These are phyloP conservation scores for Trichosporon sp. DNA, from an alignment of 1,284 basidiomycete genomes.

Conservation along the genomic window DNA sequence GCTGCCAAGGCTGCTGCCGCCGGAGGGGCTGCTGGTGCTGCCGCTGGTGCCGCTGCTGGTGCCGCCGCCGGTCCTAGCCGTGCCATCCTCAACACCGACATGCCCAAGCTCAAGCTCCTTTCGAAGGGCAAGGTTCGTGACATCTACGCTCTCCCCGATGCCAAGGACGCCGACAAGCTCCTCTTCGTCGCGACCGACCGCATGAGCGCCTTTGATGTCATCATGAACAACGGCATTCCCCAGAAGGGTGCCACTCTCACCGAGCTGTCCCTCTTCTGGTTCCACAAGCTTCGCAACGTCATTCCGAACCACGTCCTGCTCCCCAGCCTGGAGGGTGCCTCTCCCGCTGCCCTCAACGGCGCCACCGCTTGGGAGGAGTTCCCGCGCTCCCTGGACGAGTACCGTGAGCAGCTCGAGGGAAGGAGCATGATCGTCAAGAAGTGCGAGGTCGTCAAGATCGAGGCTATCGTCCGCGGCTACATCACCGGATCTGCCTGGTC, in stretches of 20 bases:
- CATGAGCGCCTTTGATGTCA: conserved; percentile 95
- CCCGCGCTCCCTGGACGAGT: conserved; percentile 59
- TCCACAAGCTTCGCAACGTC: conserved; percentile 69
- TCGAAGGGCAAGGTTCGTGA: conserved; percentile 91
- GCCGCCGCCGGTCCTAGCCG: conserved; percentile 9
- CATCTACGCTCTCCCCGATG: conserved; percentile 67
- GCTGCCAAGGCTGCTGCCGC: conserved; percentile 34
- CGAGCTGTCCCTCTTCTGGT: conserved; percentile 91
- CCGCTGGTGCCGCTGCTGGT: too few species aligned
- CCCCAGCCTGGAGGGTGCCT: conserved; percentile 40
- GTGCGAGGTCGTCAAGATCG: conserved; percentile 87
- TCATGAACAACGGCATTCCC: conserved; percentile 87
- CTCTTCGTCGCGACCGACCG: conserved; percentile 94
- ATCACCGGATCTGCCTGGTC: conserved; percentile 92
- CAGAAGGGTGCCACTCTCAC: conserved; percentile 89
- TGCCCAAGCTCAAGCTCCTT: conserved; percentile 58
- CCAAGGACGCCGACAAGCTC: conserved; percentile 57
- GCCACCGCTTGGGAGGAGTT: conserved; percentile 66
- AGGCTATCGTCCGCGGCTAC: conserved; percentile 95
- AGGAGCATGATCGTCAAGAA: conserved; percentile 87
- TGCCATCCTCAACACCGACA: conserved; percentile 40
- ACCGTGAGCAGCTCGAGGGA: conserved; percentile 65
- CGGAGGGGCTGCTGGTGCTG: conserved; percentile 16
- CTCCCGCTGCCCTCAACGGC: conserved; percentile 14
- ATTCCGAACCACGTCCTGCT: conserved; percentile 86